phyloP scores from a whole-genome alignment of 2,329 filamentous ascomycete genomes.

The Chaetomium olivaceum region DNA sequence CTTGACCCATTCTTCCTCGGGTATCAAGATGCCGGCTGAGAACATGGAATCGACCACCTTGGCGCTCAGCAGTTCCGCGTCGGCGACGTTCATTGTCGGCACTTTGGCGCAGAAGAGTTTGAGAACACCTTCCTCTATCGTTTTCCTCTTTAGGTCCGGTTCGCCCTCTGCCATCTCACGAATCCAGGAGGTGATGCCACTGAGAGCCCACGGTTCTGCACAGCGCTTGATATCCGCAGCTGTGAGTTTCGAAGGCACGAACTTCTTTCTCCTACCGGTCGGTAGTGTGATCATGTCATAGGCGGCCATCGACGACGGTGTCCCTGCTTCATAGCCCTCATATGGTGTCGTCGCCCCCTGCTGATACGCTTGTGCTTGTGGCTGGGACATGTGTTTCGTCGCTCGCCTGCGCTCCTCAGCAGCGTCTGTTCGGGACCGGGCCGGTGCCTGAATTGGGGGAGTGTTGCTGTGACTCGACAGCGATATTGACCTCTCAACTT shows the following conservation, averaged over 20 bases:
- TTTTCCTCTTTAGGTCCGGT: slow-evolving; percentile 79
- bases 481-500: slow-evolving; percentile 74
- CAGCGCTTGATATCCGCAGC: slow-evolving; percentile 81
- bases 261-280: slow-evolving; percentile 75
- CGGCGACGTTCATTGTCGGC: slow-evolving; percentile 96
- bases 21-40: slow-evolving; percentile 71
- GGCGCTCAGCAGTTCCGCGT: slow-evolving; percentile 83
- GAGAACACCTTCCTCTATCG: slow-evolving; percentile 83
- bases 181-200: slow-evolving; percentile 83
- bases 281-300: slow-evolving; percentile 86
- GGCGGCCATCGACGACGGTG: slow-evolving; percentile 54
- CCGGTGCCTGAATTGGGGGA: slow-evolving; percentile 76
- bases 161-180: slow-evolving; percentile 89
- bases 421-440: slow-evolving; percentile 91
- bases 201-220: slow-evolving; percentile 87
- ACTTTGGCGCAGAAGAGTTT: slow-evolving; percentile 92
- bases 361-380: slow-evolving; percentile 54
- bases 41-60: slow-evolving; percentile 81
- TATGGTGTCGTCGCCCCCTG: slow-evolving; percentile 51
- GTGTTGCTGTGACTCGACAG: slow-evolving; percentile 79
- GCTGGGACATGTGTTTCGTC: slow-evolving; percentile 51
- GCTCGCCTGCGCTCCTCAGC: slow-evolving; percentile 65
- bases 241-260: slow-evolving; percentile 81
- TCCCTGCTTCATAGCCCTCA: slow-evolving; percentile 58
- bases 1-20: slow-evolving; percentile 97